Percentiles rank a stretch among this genome's conserved stretches.
Conservation (phyloP, 768 basidiomycete genomes). For the Leccinum subtestaceum region DNA sequence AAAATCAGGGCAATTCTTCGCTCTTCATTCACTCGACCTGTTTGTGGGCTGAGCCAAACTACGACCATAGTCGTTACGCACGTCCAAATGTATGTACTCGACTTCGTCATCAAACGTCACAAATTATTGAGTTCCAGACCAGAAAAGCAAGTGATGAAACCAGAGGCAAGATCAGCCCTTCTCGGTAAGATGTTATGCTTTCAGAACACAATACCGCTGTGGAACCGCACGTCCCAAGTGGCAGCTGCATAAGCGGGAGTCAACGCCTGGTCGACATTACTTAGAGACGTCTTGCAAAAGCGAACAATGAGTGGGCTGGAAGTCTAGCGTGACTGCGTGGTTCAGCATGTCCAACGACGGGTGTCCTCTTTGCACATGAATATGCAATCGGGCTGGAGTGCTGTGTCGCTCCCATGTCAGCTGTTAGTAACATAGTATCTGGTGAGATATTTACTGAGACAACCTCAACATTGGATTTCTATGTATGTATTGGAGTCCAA, state of each 20-base stretch:
- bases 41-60: neutral
- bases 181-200: neutral
- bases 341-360: neutral
- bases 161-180: neutral
- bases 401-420: neutral
- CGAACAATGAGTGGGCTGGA: neutral
- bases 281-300: neutral
- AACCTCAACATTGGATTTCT: neutral
- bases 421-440: neutral
- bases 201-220: neutral
- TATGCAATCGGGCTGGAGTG: neutral
- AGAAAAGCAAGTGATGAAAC: constrained; percentile 14
- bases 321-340: neutral
- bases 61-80: neutral
- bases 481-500: no score
- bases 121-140: constrained; percentile 9
- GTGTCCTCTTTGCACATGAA: neutral
- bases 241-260: neutral
- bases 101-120: constrained; percentile 18
- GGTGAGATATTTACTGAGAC: neutral
- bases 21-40: neutral
- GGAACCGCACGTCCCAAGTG: neutral
- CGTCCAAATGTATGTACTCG: constrained; percentile 17
- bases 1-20: neutral
- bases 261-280: neutral